Conservation (phyloP, 1,284 basidiomycete species). For the Rhizopogon parksii region DNA sequence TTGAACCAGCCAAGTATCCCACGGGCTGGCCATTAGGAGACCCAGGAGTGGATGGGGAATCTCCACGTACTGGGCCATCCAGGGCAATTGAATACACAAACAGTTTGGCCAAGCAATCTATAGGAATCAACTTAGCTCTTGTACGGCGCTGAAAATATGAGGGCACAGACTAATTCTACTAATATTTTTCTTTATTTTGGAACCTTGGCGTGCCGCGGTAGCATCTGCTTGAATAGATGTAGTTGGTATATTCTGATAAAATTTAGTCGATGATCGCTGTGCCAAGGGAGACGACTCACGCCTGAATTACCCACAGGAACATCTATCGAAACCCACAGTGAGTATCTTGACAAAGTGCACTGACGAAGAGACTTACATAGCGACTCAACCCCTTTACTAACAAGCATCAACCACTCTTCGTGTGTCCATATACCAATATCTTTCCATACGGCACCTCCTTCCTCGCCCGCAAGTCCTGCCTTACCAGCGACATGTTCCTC, state of each 20-base stretch:
- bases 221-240: constrained; percentile 67
- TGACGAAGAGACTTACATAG: constrained; percentile 61
- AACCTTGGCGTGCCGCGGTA: constrained; percentile 53
- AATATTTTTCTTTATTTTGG: constrained; percentile 74
- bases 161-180: constrained; percentile 56
- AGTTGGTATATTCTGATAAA: constrained; percentile 48
- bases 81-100: constrained; percentile 89
- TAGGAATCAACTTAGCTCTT: constrained; percentile 6
- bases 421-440: constrained; percentile 88
- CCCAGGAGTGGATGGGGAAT: constrained; percentile 44
- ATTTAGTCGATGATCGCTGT: constrained; percentile 4
- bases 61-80: constrained; percentile 55
- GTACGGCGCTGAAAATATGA: not conserved
- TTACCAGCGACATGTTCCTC: constrained; percentile 72
- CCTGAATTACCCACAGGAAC: constrained; percentile 66
- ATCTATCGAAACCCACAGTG: constrained; percentile 34
- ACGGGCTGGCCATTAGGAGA: constrained; percentile 33
- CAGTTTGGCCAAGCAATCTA: constrained; percentile 79
- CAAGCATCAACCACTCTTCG: constrained; percentile 78
- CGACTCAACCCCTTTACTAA: constrained; percentile 81
- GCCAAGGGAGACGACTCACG: constrained; percentile 32
- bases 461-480: constrained; percentile 42
- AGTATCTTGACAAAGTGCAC: constrained; percentile 1
- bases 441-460: constrained; percentile 57
- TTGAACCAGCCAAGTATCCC: constrained; percentile 80